A percentile compares a stretch with the other conserved stretches of the same genome.
Conservation (phyloP, 345 rosid genomes). For the Microthlaspi erraticum region DNA sequence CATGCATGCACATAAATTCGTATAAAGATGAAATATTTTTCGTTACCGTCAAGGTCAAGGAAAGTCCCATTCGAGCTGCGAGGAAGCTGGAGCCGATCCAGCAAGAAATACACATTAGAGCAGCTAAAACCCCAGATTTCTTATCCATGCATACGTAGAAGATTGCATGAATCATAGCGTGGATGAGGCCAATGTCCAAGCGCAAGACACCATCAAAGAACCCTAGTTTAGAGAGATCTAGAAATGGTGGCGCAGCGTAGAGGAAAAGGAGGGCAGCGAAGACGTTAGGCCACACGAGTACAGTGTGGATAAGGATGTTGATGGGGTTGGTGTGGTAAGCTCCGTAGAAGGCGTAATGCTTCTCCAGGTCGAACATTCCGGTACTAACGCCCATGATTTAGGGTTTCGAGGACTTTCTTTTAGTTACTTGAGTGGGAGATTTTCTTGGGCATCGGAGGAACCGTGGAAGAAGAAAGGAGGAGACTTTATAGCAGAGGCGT, state of each 20-base stretch:
- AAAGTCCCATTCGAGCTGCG: slow-evolving; percentile 54
- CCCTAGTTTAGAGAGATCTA: slow-evolving; percentile 44
- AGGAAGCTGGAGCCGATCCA: slow-evolving; percentile 72
- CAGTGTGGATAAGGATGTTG: slow-evolving; percentile 65
- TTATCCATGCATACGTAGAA: slow-evolving; percentile 65
- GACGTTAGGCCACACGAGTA: slow-evolving; percentile 82
- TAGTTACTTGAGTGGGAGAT: not conserved
- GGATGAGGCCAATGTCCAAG: slow-evolving; percentile 62
- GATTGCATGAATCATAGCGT: slow-evolving; percentile 54
- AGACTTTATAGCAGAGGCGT: too few relatives aligned
- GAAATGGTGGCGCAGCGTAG: slow-evolving; percentile 58
- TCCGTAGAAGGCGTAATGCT: slow-evolving; percentile 83
- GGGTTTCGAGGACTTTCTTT: not conserved
- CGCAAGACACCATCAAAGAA: slow-evolving; percentile 48
- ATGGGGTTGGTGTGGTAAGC: slow-evolving; percentile 76
- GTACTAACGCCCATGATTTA: not conserved
- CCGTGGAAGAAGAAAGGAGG: too few relatives aligned
- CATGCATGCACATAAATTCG: not conserved
- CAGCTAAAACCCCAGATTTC: slow-evolving; percentile 80
- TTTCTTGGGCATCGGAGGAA: not conserved
- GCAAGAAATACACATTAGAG: slow-evolving; percentile 68
- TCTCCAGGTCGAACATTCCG: slow-evolving; percentile 75
- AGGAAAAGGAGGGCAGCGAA: slow-evolving; percentile 67
- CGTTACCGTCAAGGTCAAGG: slow-evolving; percentile 67
- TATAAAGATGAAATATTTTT: not conserved